A percentile compares a stretch with the other conserved stretches of the same genome.
Evolutionary conservation across 2,329 filamentous ascomycete genomes (phyloP).

Genomic region (Ustilaginoidea virens): DNA sequence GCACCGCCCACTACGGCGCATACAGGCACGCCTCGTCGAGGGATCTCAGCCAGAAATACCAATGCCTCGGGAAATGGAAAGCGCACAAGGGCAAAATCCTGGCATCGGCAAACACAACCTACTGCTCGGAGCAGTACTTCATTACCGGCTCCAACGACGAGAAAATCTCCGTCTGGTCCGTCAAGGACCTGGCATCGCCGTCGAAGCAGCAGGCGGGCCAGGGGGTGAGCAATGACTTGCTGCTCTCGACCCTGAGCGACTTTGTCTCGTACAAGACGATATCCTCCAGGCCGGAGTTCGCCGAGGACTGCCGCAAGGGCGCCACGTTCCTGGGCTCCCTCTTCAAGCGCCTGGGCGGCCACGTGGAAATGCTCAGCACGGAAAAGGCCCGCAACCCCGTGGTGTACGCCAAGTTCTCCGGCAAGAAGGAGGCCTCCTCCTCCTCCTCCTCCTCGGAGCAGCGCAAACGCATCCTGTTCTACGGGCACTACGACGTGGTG

Average conservation of each 20-base stretch:
- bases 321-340: constrained; percentile 81
- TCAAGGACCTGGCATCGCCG: constrained; percentile 27
- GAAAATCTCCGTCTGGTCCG: constrained; percentile 76
- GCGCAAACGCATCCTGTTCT: constrained; percentile 83
- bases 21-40: constrained; percentile 32
- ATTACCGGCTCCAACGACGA: constrained; percentile 92
- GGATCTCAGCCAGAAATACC: constrained; percentile 63
- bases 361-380: constrained; percentile 80
- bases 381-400: constrained; percentile 72
- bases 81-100: constrained; percentile 81
- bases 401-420: constrained; percentile 79
- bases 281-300: constrained; percentile 71
- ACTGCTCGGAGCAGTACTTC: constrained; percentile 63
- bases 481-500: constrained; percentile 96
- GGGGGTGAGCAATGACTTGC: constrained; percentile 30
- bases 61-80: constrained; percentile 61
- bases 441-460: no score
- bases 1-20: constrained; percentile 46
- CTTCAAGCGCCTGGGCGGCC: constrained; percentile 82
- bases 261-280: constrained; percentile 89
- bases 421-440: constrained; percentile 52
- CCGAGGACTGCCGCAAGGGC: constrained; percentile 82
- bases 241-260: constrained; percentile 60
- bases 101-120: constrained; percentile 60
- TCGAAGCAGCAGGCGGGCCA: constrained; percentile 16